Evolutionary conservation across 306 rosid species (phyloP), one percentile per base, ranked within the genome.

Genomic region (Vigna reflexopilosa): DNA sequence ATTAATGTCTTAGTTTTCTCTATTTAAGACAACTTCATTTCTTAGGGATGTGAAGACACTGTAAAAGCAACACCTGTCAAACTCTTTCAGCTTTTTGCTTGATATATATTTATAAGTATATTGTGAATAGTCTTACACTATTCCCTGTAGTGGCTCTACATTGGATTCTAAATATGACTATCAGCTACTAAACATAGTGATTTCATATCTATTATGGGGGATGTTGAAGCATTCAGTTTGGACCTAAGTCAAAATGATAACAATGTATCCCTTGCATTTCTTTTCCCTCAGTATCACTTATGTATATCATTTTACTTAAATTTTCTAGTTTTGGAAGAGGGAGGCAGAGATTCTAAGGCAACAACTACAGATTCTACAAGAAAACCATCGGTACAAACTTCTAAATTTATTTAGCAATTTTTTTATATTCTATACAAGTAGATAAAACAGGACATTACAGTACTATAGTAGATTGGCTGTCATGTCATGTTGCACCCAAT

Each of bases 271-370:
- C 16, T 74, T 47, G 38, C 22, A 45, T 36, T 67, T 64, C 9
- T 80, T 42, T 56, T 36, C 12, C 54, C 4, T 57, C 52, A 48
- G n/a, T 50, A 58, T 79, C 40, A 83, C 51, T 61, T 42, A 73
- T 11, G 24, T 13, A 68, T 45, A 48, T 49, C 14, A 30, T 63
- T 73, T 73, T 64, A 69, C 77, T 73, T 86, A 63, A 34, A 76
- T 72, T 71, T 78, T 82, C 75, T 83, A 91, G 98, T 83, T 90
- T 77, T 94, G 96, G 98, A 88, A 87, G 77, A 85, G 86, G 86
- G 98, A 94, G 74, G 94, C 84, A 74, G 90, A 87, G 69, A 42
- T 81, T 65, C 88, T 91, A 80, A 87, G 88, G 87, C 96, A 94
- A 77, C 89, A 91, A 84, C 82, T 94, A n/a, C 90, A 91, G 73